These are phyloP conservation scores for Calonectria pteridis DNA, from an alignment of 2,329 filamentous ascomycete species.

Conservation along the genomic window DNA sequence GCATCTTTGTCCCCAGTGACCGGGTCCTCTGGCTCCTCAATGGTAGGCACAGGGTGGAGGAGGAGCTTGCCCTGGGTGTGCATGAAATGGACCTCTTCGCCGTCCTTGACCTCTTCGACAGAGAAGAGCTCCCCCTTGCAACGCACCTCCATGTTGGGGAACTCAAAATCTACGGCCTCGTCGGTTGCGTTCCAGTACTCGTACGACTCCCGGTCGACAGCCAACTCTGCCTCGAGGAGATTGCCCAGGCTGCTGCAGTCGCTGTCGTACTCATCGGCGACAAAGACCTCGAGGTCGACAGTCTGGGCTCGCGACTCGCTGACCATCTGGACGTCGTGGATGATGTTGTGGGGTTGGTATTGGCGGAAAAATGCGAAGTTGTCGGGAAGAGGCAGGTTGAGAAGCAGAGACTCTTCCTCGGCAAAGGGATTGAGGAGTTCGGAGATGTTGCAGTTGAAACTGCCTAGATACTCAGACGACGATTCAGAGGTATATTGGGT, in stretches of 20 bases:
- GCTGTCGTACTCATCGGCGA: constrained; percentile 40
- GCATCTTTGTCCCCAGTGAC: background rate
- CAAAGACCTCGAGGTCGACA: constrained; percentile 48
- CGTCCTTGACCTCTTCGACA: constrained; percentile 22
- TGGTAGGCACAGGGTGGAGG: background rate
- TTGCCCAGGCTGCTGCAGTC: constrained; percentile 38
- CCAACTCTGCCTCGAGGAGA: constrained; percentile 48
- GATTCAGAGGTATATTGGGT: constrained; percentile 13
- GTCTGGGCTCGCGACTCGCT: background rate
- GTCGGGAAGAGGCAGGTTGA: background rate
- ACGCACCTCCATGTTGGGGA: constrained; percentile 36
- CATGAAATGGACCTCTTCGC: background rate
- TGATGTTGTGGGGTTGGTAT: constrained; percentile 36
- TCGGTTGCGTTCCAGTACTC: constrained; percentile 38
- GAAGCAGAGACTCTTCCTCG: no score
- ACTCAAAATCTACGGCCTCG: constrained; percentile 45
- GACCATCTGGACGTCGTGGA: constrained; percentile 45
- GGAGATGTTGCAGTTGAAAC: background rate
- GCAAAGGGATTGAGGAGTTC: background rate
- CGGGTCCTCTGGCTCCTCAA: background rate
- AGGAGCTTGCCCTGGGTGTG: constrained; percentile 40
- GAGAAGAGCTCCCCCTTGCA: constrained; percentile 35
- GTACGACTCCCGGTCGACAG: constrained; percentile 44
- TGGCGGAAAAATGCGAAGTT: constrained; percentile 35
- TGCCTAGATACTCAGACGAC: background rate